Evolutionary conservation across 2,329 filamentous ascomycete genomes (phyloP).

Genomic region (Penicillium palitans): DNA sequence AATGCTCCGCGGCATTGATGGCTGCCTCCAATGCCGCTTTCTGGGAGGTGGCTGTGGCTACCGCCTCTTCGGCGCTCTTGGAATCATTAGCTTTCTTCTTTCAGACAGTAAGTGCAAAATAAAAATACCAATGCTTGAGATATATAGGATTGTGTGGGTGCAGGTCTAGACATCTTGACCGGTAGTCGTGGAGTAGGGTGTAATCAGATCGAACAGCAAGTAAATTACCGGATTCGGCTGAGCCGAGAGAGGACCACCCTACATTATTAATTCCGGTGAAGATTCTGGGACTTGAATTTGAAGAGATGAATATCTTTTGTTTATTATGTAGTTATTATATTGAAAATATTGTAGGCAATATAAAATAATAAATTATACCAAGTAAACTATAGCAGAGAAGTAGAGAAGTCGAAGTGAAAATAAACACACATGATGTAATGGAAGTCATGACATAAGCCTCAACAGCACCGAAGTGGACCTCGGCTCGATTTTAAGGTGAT

Average conservation of each 20-base stretch:
- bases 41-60: conserved; percentile 54
- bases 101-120: not conserved
- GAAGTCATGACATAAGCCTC: conserved; percentile 16
- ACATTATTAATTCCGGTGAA: conserved; percentile 2
- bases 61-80: conserved; percentile 56
- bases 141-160: conserved; percentile 28
- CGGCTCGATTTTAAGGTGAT: conserved; percentile 34
- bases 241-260: conserved; percentile 8
- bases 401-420: not conserved
- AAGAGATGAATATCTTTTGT: not conserved
- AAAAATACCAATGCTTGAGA: conserved; percentile 35
- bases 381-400: not conserved
- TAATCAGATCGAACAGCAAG: conserved; percentile 13
- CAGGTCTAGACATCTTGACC: conserved; percentile 33
- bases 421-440: conserved; percentile 1
- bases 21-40: conserved; percentile 71
- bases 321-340: too few species aligned
- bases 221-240: conserved; percentile 12
- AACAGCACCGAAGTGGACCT: conserved; percentile 28
- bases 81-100: conserved; percentile 24
- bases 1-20: conserved; percentile 75
- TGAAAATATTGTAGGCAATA: not conserved
- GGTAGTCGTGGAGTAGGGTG: conserved; percentile 5
- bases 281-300: not conserved
- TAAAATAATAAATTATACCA: not conserved